phyloP scores from a whole-genome alignment of 2,329 filamentous ascomycete species.

The Blastomyces percursus region DNA sequence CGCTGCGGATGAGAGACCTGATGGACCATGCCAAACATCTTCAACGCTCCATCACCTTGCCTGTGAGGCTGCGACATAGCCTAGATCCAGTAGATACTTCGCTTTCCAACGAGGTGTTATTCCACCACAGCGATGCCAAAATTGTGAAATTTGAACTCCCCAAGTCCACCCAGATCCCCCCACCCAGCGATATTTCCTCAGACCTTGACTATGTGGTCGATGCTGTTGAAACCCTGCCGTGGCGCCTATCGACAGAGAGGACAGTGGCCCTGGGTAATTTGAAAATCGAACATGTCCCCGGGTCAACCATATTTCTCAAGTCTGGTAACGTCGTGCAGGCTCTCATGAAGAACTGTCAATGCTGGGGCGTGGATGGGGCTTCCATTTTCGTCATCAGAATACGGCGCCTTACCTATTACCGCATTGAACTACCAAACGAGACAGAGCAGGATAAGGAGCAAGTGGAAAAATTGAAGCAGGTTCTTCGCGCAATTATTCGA shows the following conservation, averaged over 20 bases:
- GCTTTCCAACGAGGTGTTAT: slow-evolving; percentile 43
- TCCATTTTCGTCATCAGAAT: slow-evolving; percentile 82
- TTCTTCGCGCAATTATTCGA: slow-evolving; percentile 61
- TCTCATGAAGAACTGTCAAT: slow-evolving; percentile 81
- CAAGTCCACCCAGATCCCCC: slow-evolving; percentile 22
- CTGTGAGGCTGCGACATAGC: slow-evolving; percentile 1
- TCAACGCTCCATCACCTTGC: slow-evolving; percentile 3
- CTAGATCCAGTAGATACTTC: slow-evolving; percentile 14
- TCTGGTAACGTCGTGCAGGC: slow-evolving; percentile 75
- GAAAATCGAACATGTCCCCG: slow-evolving; percentile 74
- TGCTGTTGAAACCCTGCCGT: slow-evolving; percentile 55
- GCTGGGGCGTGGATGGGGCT: slow-evolving; percentile 80
- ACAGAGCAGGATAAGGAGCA: slow-evolving; percentile 52
- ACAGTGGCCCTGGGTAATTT: slow-evolving; percentile 74
- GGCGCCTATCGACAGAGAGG: slow-evolving; percentile 64
- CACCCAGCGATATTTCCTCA: slow-evolving; percentile 28
- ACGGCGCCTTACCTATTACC: slow-evolving; percentile 72
- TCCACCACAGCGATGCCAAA: slow-evolving; percentile 60
- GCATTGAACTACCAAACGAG: slow-evolving; percentile 68
- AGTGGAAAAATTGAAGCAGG: slow-evolving; percentile 56
- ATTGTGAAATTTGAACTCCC: slow-evolving; percentile 53
- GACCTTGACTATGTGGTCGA: slow-evolving; percentile 41
- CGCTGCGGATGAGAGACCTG: not conserved
- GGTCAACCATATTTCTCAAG: slow-evolving; percentile 77
- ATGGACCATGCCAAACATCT: not conserved